Conservation (phyloP, 768 basidiomycete species). For the Podaxis rugospora region DNA sequence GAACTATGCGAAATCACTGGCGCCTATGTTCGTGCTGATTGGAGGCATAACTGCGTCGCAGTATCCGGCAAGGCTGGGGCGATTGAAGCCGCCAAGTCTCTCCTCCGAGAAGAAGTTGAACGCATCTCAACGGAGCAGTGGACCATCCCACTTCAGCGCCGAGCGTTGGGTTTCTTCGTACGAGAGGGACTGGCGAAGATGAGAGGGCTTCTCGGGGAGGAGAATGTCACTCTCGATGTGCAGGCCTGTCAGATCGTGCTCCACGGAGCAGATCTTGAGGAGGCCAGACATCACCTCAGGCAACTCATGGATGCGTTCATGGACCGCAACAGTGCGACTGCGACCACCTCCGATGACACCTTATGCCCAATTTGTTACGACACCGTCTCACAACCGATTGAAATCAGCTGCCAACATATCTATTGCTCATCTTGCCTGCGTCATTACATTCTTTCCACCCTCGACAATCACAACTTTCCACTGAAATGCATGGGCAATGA, state of each 20-base stretch:
- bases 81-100: constrained; percentile 36
- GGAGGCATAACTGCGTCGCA: constrained; percentile 39
- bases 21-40: constrained; percentile 42
- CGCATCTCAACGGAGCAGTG: constrained; percentile 41
- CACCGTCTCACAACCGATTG: constrained; percentile 33
- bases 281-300: constrained; percentile 43
- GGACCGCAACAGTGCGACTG: not conserved
- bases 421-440: constrained; percentile 47
- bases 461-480: constrained; percentile 47
- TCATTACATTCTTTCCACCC: constrained; percentile 41
- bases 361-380: constrained; percentile 56
- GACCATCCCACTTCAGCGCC: constrained; percentile 30
- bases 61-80: constrained; percentile 38
- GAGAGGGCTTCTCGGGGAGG: constrained; percentile 50
- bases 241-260: constrained; percentile 32
- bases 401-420: constrained; percentile 42
- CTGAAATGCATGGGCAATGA: constrained; percentile 60
- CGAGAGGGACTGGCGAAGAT: constrained; percentile 44
- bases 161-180: constrained; percentile 46
- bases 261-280: constrained; percentile 52
- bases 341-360: constrained; percentile 8
- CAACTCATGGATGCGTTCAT: constrained; percentile 31
- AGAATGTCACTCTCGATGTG: constrained; percentile 44
- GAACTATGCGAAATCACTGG: constrained; percentile 30
- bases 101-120: constrained; percentile 44